Evolutionary conservation across 352 stramenopile species (phyloP).

Genomic region (Phytophthora hybrid): DNA sequence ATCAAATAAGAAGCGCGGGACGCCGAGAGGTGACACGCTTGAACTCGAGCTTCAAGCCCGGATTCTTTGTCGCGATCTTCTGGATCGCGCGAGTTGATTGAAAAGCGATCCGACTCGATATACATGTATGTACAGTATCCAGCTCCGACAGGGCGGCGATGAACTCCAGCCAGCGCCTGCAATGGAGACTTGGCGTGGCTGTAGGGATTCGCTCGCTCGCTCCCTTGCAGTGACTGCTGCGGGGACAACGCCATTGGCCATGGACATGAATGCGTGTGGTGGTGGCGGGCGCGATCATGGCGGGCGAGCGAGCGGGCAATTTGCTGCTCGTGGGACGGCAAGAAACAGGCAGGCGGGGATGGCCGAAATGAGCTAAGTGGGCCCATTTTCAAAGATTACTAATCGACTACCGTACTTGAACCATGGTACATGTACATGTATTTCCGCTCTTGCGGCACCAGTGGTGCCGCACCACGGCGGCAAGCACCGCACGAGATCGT

Average conservation of each 20-base stretch:
- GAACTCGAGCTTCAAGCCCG: conserved; percentile 21
- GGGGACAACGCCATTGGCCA: no score
- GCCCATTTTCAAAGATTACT: background rate
- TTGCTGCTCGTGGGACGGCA: no score
- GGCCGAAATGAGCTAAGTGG: no score
- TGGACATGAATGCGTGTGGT: no score
- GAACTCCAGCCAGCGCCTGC: background rate
- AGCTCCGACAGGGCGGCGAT: background rate
- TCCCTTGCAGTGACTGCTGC: no score
- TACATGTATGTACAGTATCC: background rate
- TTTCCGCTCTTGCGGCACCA: no score
- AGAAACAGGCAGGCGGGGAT: background rate
- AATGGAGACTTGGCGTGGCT: background rate
- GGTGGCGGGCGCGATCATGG: conserved; percentile 4
- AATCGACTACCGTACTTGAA: background rate
- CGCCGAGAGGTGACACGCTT: conserved; percentile 13
- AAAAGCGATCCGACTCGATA: background rate
- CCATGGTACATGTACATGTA: no score
- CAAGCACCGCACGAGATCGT: no score
- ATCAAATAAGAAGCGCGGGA: conserved; percentile 31
- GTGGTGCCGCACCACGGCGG: background rate
- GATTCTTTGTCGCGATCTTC: background rate
- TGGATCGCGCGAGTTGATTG: background rate
- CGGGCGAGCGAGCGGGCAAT: background rate
- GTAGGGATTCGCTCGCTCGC: background rate